Evolutionary conservation across 2,329 filamentous ascomycete species (phyloP).

Genomic region (Zopfia rhizophila): DNA sequence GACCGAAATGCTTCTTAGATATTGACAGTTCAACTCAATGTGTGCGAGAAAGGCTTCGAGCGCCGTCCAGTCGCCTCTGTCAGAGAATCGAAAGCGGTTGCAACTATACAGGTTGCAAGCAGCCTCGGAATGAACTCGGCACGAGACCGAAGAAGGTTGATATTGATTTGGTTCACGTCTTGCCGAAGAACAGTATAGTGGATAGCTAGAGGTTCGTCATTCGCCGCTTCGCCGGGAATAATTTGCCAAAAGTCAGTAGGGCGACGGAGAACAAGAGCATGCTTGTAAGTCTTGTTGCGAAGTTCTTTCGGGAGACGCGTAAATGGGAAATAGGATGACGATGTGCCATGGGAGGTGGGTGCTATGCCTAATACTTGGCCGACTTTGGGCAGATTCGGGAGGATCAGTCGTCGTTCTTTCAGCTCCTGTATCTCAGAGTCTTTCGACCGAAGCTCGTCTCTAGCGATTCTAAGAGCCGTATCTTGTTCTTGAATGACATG

Average conservation of each 20-base stretch:
- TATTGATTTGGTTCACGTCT: conserved; percentile 8
- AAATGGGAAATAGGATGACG: no score
- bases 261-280: conserved; percentile 7
- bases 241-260: conserved; percentile 9
- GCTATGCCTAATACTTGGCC: no score
- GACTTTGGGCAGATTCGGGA: no score
- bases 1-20: conserved; percentile 17
- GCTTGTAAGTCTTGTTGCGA: conserved; percentile 12
- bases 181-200: conserved; percentile 2
- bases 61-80: conserved; percentile 7
- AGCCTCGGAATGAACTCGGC: conserved; percentile 15
- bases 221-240: not conserved
- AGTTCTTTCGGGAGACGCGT: conserved; percentile 16
- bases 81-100: conserved; percentile 24
- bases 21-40: conserved; percentile 15
- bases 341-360: no score
- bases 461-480: no score
- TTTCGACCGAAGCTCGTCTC: no score
- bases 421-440: no score
- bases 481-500: no score
- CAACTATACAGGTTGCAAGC: conserved; percentile 18
- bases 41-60: conserved; percentile 10
- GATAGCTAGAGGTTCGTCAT: no score
- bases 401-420: no score
- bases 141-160: conserved; percentile 15